Conservation (phyloP, 768 basidiomycete genomes). For the Brasilioporus rufonigricans region DNA sequence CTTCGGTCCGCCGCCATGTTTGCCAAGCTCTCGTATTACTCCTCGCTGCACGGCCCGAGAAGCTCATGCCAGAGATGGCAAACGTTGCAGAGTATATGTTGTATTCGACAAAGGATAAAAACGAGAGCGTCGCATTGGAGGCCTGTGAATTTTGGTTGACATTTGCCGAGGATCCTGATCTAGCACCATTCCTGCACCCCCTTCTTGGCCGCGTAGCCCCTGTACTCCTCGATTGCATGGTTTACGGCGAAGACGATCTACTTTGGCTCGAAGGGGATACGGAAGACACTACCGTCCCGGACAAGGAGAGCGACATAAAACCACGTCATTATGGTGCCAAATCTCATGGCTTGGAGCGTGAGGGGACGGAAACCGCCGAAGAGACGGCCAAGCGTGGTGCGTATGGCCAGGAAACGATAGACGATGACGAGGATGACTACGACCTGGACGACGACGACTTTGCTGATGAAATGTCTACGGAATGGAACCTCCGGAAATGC, state of each 20-base stretch:
- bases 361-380: slow-evolving; percentile 39
- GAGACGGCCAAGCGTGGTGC: slow-evolving; percentile 47
- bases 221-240: slow-evolving; percentile 94
- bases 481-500: slow-evolving; percentile 99
- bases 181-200: slow-evolving; percentile 81
- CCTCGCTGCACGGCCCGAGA: slow-evolving; percentile 90
- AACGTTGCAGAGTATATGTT: slow-evolving; percentile 99
- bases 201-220: slow-evolving; percentile 91
- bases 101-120: slow-evolving; percentile 96
- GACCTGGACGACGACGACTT: slow-evolving; percentile 83
- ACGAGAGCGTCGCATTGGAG: slow-evolving; percentile 94
- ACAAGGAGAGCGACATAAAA: slow-evolving; percentile 95
- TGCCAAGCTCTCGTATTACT: slow-evolving; percentile 94
- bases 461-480: slow-evolving; percentile 94
- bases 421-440: slow-evolving; percentile 86
- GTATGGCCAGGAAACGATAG: slow-evolving; percentile 78
- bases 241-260: slow-evolving; percentile 96
- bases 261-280: slow-evolving; percentile 90
- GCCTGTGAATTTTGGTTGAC: slow-evolving; percentile 99
- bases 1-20: slow-evolving; percentile 92
- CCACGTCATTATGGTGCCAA: slow-evolving; percentile 90
- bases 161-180: slow-evolving; percentile 92
- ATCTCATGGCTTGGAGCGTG: slow-evolving; percentile 81
- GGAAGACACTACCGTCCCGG: slow-evolving; percentile 87
- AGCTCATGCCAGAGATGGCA: slow-evolving; percentile 92